phyloP scores from a whole-genome alignment of 2,329 filamentous ascomycete species.

The Scedosporium aurantiacum region DNA sequence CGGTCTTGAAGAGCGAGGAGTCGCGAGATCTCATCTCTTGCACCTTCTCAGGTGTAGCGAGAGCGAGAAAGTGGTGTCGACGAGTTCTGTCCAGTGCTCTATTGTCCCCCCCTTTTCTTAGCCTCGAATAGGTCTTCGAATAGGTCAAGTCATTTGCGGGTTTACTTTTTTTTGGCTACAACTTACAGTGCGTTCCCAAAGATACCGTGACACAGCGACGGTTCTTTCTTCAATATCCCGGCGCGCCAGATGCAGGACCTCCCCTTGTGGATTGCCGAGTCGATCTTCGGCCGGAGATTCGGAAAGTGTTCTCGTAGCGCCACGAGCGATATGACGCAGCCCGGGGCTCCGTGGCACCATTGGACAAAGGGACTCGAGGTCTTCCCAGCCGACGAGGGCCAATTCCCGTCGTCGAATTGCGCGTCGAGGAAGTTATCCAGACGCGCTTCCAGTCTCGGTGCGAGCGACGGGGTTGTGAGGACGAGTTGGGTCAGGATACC shows the following conservation, averaged over 20 bases:
- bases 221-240: slow-evolving; percentile 51
- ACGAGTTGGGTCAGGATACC: slow-evolving; percentile 63
- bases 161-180: background rate
- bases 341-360: slow-evolving; percentile 58
- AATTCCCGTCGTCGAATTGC: slow-evolving; percentile 53
- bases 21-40: slow-evolving; percentile 27
- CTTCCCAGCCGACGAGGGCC: slow-evolving; percentile 39
- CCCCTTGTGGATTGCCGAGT: slow-evolving; percentile 37
- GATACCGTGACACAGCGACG: slow-evolving; percentile 55
- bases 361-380: slow-evolving; percentile 38
- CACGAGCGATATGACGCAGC: slow-evolving; percentile 46
- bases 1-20: slow-evolving; percentile 22
- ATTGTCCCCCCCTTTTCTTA: background rate
- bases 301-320: slow-evolving; percentile 47
- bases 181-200: slow-evolving; percentile 52
- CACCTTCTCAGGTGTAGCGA: slow-evolving; percentile 45
- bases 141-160: too few relatives aligned
- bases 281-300: slow-evolving; percentile 39
- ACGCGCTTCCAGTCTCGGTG: slow-evolving; percentile 39
- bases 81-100: slow-evolving; percentile 9
- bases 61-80: slow-evolving; percentile 44
- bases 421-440: slow-evolving; percentile 45
- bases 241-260: slow-evolving; percentile 42
- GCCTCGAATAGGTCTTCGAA: background rate
- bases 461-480: slow-evolving; percentile 38